Evolutionary conservation across 768 basidiomycete species (phyloP), one percentile per base, ranked within the genome.

Genomic region (Collybia sp.): DNA sequence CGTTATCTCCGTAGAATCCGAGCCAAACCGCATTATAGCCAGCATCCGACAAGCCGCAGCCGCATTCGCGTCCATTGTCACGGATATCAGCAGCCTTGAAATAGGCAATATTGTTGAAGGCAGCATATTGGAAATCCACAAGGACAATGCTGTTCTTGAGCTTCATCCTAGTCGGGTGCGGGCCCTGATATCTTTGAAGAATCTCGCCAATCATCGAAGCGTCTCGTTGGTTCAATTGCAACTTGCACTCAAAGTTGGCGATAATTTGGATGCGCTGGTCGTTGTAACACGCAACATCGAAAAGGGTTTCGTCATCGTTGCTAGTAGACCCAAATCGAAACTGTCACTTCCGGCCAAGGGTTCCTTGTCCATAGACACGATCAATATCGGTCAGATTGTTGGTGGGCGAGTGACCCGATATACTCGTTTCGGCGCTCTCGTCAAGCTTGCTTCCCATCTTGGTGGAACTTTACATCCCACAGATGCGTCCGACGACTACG

Each of bases 231-330:
- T 83, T 18, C 85, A 88, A 56, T 70, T 93, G 17, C 79, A 80
- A 18, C 64, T 67, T 2, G 62, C 68, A 6, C 66, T 97, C 40
- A 80, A 84, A 53, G 67, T 71, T 6, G 90, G 89, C 10, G 86
- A 89, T 39, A 71, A 70, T 39, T 62, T 97, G 20, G 72, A 82
- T 10, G 85, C 88, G 41, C 72, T 99, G 15, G 80, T 89, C 6
- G 88, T 98, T n/a, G 87, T 93, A 17, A 86, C 89, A 8, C 87
- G 89, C 52, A 93, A 90, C 58, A 73, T 81, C 6, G 91, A 89
- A 55, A 91, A 89, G 56, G 81, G 83, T 8, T 76, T 97, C 51
- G 86, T 96, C 49, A 83, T 96, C 50, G 88, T 93, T 30, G 85
- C 85, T 42, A 84, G 77, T 55, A 77, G 77, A 51, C 83, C 84